A percentile compares a stretch with the other conserved stretches of the same genome.
phyloP scores from a whole-genome alignment of 257 asterid species.

The Asclepias syriaca region DNA sequence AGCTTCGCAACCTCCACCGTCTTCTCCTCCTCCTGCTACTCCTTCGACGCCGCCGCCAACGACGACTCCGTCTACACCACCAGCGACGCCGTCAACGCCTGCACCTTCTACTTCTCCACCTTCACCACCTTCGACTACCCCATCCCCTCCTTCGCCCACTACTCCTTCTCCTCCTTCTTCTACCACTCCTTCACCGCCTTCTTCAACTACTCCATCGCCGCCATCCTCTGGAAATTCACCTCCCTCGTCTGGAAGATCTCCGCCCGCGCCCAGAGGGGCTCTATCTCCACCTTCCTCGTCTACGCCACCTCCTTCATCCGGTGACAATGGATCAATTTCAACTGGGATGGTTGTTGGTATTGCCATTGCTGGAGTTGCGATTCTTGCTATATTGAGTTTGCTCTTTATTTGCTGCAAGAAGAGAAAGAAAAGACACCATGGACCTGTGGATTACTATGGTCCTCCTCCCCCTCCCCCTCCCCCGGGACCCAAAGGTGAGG shows the following conservation, averaged over 20 bases:
- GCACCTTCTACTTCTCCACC: slow-evolving; percentile 22
- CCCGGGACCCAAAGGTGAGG: slow-evolving; percentile 62
- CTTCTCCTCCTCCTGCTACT: slow-evolving; percentile 22
- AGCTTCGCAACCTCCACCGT: slow-evolving; percentile 25
- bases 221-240: slow-evolving; percentile 28
- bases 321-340: slow-evolving; percentile 22
- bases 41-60: slow-evolving; percentile 22
- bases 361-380: slow-evolving; percentile 55
- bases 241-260: slow-evolving; percentile 17
- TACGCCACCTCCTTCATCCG: slow-evolving; percentile 24
- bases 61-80: slow-evolving; percentile 12
- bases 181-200: slow-evolving; percentile 22
- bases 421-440: slow-evolving; percentile 55
- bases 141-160: slow-evolving; percentile 26
- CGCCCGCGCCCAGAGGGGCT: slow-evolving; percentile 12
- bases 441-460: slow-evolving; percentile 31
- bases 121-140: slow-evolving; percentile 36
- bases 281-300: slow-evolving; percentile 26
- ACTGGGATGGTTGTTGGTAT: slow-evolving; percentile 56
- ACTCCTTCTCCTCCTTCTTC: slow-evolving; percentile 27
- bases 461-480: slow-evolving; percentile 75
- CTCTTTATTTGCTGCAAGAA: slow-evolving; percentile 51
- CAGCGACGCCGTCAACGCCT: slow-evolving; percentile 23
- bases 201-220: slow-evolving; percentile 22
- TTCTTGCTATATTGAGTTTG: slow-evolving; percentile 46